Evolutionary conservation across 2,329 filamentous ascomycete species (phyloP), one percentile per base, ranked within the genome.

Genomic region (Fusarium albidum): DNA sequence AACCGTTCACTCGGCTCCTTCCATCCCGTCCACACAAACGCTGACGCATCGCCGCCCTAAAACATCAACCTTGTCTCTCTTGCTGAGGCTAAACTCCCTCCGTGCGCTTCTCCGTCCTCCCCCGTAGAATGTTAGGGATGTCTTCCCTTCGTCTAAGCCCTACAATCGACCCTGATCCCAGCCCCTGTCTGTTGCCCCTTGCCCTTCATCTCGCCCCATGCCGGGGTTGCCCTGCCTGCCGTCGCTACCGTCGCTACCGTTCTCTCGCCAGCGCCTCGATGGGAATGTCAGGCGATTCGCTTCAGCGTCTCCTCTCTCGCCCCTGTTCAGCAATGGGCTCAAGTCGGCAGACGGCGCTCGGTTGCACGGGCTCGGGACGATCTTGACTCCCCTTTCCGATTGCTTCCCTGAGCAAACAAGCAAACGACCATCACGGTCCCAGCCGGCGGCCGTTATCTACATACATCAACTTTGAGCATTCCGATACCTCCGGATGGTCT

Each of bases 171-270:
- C 58, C 50, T 59, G 54, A 58, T 52, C 54, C 58, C 12, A 6
- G 55, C 14, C 31, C 31, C 40, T 38, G 41, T n/a, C 14, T 21
- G 13, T 21, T 6, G 31, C 31, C 38, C 26, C 39, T 41, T 14
- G 38, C 45, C 21, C 44, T 47, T 47, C 35, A 40, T 51, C 27
- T 33, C 34, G 13, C 37, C 42, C 49, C 58, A 31, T 62, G 38
- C 42, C 26, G 17, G 13, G 34, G 41, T 44, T 51, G 37, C 46
- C 44, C 37, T 35, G 32, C 31, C 50, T 52, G 45, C 59, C 51
- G 34, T 48, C 15, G 21, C 49, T 49, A 57, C 59, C 59, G 59
- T 21, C 32, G 43, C 40, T 59, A 57, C 58, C 58, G 58, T 49
- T 51, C 29, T 32, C 31, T 48, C 37, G 31, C 37, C 31, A 33